These are phyloP conservation scores for Camellia lanceoleosa DNA, from an alignment of 148 eudicot species.

Conservation along the genomic window DNA sequence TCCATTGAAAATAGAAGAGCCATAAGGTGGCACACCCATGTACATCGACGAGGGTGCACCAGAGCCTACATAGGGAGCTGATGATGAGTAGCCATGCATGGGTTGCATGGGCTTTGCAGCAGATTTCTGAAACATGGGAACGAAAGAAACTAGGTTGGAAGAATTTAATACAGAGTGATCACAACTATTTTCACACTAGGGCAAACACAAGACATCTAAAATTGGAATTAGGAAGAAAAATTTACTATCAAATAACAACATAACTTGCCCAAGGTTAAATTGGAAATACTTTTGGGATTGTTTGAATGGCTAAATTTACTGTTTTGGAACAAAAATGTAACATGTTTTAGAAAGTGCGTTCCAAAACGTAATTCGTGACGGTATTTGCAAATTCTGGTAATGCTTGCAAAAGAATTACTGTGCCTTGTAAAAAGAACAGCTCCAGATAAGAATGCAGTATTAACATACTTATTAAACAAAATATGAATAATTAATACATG, in stretches of 20 bases:
- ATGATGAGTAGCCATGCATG: slow-evolving; percentile 60
- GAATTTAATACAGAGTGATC: neutral
- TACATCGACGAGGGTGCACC: slow-evolving; percentile 77
- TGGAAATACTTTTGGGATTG: no score
- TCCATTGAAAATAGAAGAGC: slow-evolving; percentile 73
- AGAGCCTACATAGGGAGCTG: slow-evolving; percentile 70
- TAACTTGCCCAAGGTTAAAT: neutral
- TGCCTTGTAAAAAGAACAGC: no score
- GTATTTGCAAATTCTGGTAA: no score
- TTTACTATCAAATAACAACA: neutral
- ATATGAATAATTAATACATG: no score
- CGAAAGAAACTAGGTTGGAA: neutral
- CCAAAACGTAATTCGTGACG: no score
- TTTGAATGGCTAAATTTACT: no score
- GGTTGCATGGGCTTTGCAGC: slow-evolving; percentile 70
- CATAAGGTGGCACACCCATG: slow-evolving; percentile 83
- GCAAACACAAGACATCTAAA: neutral
- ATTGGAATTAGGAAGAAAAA: neutral
- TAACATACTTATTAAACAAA: no score
- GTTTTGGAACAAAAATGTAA: no score
- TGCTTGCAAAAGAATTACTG: no score
- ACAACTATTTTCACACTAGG: neutral
- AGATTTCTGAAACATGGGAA: slow-evolving; percentile 52
- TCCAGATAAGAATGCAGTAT: no score
- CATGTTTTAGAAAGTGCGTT: no score